These are phyloP conservation scores for Leishmania tarentolae DNA, from an alignment of 208 protist species.

Conservation along the genomic window DNA sequence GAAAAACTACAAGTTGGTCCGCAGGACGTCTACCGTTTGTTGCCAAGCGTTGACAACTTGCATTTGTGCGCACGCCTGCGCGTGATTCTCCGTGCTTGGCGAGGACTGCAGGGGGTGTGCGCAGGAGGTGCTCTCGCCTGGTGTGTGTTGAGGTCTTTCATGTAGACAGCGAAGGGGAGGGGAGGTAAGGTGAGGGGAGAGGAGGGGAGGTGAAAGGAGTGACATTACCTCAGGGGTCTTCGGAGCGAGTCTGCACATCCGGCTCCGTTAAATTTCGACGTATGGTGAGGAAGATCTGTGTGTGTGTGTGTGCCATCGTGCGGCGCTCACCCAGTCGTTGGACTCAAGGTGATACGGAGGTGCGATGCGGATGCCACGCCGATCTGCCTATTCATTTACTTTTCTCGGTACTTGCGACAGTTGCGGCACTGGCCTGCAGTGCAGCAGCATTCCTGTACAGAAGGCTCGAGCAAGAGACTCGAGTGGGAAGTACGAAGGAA, in stretches of 20 bases:
- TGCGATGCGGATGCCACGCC: too few relatives aligned
- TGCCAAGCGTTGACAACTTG: too few relatives aligned
- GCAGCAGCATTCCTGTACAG: too few relatives aligned
- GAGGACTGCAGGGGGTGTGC: too few relatives aligned
- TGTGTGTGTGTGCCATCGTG: neutral
- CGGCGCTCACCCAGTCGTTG: neutral
- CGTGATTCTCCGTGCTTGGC: neutral
- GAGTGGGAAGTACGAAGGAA: neutral
- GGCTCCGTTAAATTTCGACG: neutral
- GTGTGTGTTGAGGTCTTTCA: neutral
- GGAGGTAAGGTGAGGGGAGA: neutral
- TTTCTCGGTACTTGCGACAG: too few relatives aligned
- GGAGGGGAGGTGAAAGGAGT: neutral
- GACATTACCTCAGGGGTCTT: neutral
- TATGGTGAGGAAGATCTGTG: neutral
- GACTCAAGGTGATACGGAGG: too few relatives aligned
- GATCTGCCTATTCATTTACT: too few relatives aligned
- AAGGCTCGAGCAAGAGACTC: too few relatives aligned
- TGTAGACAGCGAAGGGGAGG: neutral
- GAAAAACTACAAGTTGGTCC: neutral
- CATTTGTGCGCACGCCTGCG: too few relatives aligned
- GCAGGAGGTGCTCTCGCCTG: too few relatives aligned
- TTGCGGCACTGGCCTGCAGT: too few relatives aligned
- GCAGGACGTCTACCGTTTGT: neutral
- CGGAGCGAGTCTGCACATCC: neutral